Base-by-base conservation (phyloP, 495 filamentous ascomycete species). In the Aspergillus ellipticus region DNA sequence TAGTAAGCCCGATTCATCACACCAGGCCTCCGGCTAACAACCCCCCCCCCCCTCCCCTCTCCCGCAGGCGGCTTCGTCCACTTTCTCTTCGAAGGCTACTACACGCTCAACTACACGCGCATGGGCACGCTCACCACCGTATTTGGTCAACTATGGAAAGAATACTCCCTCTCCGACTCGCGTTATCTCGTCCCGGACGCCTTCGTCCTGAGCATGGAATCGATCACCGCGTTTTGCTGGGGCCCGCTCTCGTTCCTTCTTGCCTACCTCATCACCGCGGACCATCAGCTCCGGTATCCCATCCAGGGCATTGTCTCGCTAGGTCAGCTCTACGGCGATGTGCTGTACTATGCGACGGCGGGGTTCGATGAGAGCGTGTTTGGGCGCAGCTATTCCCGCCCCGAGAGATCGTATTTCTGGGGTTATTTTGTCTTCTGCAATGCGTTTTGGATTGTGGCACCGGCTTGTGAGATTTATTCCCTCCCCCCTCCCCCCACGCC, bases 271-370 rank as follows among this genome's bases (percentile, higher is more conserved):
- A 85, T 90, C 49, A 75, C 74, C 21, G 69, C 61, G 2, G 66
- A 76, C 6, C 80, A 82, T 63, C 77, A 78, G 19, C 59, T 81
- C 4, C 82, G 89, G 9, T 81, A 92, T 63, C 73, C 86, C 1
- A 66, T 89, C 46, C 89, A 91, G 66, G 69, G 82, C 31, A 65
- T 89, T 45, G 79, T 88, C 0, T 87, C 84, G 33, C 63, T 88
- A 19, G 89, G 84, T 11, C 90, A 96, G 66, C 70, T 94, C 7
- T 96, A 94, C 69, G 89, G 90, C 21, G 87, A 89, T 53, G 72
- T 87, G 17, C 74, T 96, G 9, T 96, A 96, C 69, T 94, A 89
- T 63, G 81, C 79, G 0, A 96, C 90, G 0, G 84, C 84, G 68
- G 69, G 82, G 66, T 82, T 84, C 57, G 85, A 88, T 49, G 67